Evolutionary conservation across 345 rosid genomes (phyloP), one percentile per base, ranked within the genome.

Genomic region (Theobroma cacao): DNA sequence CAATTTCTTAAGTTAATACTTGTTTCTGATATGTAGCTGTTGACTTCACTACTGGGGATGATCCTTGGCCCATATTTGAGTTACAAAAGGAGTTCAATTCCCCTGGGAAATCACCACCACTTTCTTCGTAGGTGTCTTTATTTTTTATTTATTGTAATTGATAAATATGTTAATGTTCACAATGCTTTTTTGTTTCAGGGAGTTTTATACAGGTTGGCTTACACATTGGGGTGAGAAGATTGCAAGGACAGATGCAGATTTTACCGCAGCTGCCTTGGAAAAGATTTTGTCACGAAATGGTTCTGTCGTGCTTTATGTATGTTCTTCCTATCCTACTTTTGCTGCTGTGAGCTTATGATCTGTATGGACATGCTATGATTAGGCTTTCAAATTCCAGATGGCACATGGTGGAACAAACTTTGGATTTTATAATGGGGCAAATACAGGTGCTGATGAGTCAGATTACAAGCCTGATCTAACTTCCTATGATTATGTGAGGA

Each of bases 341-440:
- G 5, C 43, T 64, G 66, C 38, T 66, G 38, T 77, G 13, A 52
- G 55, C 56, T 43, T 55, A 47, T 60, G 26, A 68, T 75, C 66
- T 66, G 70, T 33, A 14, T 59, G n/a, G 62, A 72, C 47, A 47
- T 64, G 66, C 41, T 74, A 62, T 36, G 45, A 66, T 74, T 63
- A 7, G 31, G 17, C 38, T 63, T 63, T 61, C 36, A 33, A 66
- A 60, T 82, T 84, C 67, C 83, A 95, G 99, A 93, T 95, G 99
- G 99, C 91, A 66, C 99, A 95, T 78, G 99, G 99, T 75, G 99
- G 99, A 79, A 91, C 98, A 60, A 95, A 95, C 87, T 95, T 93
- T 82, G 99, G 99, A 74, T 95, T 95, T 85, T 93, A 92, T 66
- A 92, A 80, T 78, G 99, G 99, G 77, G 99, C 99, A 82, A 95